Percentiles rank a stretch among this genome's conserved stretches.
Evolutionary conservation across 495 filamentous ascomycete genomes (phyloP).

Genomic region (Haplographium delicatum): DNA sequence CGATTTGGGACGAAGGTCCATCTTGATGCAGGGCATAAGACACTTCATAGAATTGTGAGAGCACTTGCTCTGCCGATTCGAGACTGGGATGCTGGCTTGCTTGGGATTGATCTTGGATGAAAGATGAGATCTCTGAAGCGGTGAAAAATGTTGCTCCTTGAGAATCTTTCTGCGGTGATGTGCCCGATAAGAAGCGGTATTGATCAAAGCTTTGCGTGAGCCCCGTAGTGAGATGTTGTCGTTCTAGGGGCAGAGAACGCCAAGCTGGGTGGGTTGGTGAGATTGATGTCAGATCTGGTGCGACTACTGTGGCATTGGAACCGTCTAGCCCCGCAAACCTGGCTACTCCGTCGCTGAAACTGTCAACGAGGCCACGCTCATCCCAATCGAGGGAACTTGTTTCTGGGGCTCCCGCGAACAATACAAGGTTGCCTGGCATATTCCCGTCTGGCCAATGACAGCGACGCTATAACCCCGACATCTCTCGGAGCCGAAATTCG

Average conservation of each 20-base stretch:
- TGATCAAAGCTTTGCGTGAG: constrained; percentile 38
- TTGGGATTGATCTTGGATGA: constrained; percentile 21
- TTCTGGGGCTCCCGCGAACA: constrained; percentile 61
- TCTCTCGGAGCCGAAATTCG: no score
- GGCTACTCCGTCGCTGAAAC: constrained; percentile 38
- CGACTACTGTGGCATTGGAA: not conserved
- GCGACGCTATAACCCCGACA: no score
- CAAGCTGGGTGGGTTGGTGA: constrained; percentile 33
- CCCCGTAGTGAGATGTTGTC: constrained; percentile 32
- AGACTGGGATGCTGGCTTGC: constrained; percentile 11
- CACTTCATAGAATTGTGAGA: constrained; percentile 67
- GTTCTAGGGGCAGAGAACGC: constrained; percentile 41
- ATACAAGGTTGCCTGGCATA: constrained; percentile 31
- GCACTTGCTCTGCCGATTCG: constrained; percentile 30
- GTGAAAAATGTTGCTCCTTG: constrained; percentile 45
- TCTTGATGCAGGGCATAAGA: constrained; percentile 62
- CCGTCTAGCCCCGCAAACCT: constrained; percentile 35
- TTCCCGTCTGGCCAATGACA: not conserved
- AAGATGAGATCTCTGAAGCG: constrained; percentile 31
- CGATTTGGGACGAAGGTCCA: constrained; percentile 45
- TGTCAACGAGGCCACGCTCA: constrained; percentile 41
- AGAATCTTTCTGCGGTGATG: constrained; percentile 32
- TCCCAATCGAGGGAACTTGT: constrained; percentile 50
- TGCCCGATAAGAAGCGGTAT: constrained; percentile 33
- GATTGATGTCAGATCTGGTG: constrained; percentile 16